phyloP scores from a whole-genome alignment of 2,329 filamentous ascomycete genomes.

The Pleoardoris graminearum region DNA sequence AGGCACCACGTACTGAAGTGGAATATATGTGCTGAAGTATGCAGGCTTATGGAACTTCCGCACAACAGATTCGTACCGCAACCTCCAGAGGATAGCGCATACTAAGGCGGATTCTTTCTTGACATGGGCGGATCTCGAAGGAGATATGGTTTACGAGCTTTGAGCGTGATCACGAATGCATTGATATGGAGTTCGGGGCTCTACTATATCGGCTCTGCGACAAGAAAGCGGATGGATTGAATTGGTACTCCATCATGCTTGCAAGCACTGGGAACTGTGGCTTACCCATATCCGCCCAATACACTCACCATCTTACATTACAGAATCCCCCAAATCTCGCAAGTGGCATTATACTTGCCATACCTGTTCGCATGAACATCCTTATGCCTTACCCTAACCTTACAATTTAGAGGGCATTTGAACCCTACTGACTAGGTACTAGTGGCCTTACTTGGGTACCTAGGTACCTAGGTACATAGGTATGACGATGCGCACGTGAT shows the following conservation, averaged over 20 bases:
- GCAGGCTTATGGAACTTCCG: not conserved
- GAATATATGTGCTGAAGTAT: not conserved
- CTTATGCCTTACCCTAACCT: no score
- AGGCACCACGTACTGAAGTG: slow-evolving; percentile 64
- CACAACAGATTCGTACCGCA: not conserved
- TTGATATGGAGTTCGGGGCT: slow-evolving; percentile 36
- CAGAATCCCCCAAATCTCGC: no score
- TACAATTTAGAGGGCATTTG: no score
- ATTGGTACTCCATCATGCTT: not conserved
- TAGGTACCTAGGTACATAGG: no score
- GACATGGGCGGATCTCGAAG: slow-evolving; percentile 7
- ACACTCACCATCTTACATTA: not conserved
- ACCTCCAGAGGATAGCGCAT: not conserved
- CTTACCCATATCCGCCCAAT: not conserved
- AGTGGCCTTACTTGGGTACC: no score
- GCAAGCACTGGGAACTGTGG: not conserved
- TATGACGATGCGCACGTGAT: slow-evolving; percentile 24
- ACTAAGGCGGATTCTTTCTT: not conserved
- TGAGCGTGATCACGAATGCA: slow-evolving; percentile 24
- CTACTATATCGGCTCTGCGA: slow-evolving; percentile 14
- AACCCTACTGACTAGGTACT: no score
- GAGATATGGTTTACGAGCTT: slow-evolving; percentile 6
- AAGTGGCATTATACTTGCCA: no score
- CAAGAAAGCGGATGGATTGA: slow-evolving; percentile 17
- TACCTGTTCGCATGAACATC: no score